Evolutionary conservation across 2,329 filamentous ascomycete species (phyloP).

Genomic region (Botrytis porri): DNA sequence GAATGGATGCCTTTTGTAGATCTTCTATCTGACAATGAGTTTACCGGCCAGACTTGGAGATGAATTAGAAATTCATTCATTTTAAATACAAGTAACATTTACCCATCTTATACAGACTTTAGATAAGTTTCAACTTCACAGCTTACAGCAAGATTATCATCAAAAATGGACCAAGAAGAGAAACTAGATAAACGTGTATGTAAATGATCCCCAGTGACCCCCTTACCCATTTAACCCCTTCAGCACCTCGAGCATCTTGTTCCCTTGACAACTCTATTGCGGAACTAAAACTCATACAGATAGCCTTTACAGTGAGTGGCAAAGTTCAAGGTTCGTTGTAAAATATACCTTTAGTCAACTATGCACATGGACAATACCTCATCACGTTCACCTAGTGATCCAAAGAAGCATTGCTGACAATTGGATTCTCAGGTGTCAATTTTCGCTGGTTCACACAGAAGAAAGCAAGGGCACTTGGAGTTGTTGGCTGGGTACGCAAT

Average conservation of each 20-base stretch:
- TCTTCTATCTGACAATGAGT: background rate
- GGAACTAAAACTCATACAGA: background rate
- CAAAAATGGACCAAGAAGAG: background rate
- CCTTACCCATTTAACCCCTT: background rate
- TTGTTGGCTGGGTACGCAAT: constrained; percentile 63
- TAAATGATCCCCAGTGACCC: background rate
- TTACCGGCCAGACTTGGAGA: background rate
- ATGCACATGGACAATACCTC: background rate
- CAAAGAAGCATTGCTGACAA: background rate
- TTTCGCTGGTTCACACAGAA: constrained; percentile 50
- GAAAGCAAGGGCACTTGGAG: constrained; percentile 47
- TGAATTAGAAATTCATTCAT: background rate
- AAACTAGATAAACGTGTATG: background rate
- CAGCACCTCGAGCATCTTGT: background rate
- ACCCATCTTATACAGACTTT: background rate
- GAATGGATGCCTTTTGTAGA: background rate
- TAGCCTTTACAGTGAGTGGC: constrained; percentile 9
- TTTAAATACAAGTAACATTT: background rate
- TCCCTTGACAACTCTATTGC: background rate
- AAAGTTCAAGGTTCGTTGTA: constrained; percentile 4
- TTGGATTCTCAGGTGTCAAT: background rate
- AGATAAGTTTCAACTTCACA: background rate
- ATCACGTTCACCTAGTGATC: too few species aligned
- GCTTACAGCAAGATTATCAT: background rate
- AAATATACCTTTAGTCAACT: background rate